A percentile compares a stretch with the other conserved stretches of the same genome.
Conservation (phyloP, 176 grass and related monocot species). For the Musa itinerans region DNA sequence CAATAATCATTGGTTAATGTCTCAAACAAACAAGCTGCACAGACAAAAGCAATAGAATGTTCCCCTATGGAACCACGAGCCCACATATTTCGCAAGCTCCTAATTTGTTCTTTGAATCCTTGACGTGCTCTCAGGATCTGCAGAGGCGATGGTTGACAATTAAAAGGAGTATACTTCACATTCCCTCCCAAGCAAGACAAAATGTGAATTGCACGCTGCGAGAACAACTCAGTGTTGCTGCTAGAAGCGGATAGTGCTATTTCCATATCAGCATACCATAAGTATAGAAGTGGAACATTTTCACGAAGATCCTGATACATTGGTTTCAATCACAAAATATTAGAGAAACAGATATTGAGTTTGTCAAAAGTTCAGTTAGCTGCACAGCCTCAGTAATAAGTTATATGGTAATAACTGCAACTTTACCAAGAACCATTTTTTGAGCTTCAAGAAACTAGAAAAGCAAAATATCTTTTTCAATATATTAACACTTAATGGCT, state of each 20-base stretch:
- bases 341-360: background rate
- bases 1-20: constrained; percentile 65
- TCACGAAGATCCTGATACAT: constrained; percentile 53
- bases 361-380: background rate
- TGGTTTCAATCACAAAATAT: background rate
- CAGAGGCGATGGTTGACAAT: constrained; percentile 40
- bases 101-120: constrained; percentile 93
- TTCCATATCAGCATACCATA: constrained; percentile 90
- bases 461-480: background rate
- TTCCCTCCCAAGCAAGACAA: constrained; percentile 76
- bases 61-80: constrained; percentile 41
- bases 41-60: constrained; percentile 70
- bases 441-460: background rate
- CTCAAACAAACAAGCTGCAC: constrained; percentile 80
- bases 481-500: background rate
- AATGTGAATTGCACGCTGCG: constrained; percentile 62
- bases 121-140: constrained; percentile 77
- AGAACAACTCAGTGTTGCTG: constrained; percentile 38
- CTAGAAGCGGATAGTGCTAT: constrained; percentile 33
- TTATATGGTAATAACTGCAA: background rate
- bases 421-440: background rate
- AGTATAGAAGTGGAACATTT: constrained; percentile 61
- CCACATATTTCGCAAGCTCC: constrained; percentile 37
- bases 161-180: constrained; percentile 55
- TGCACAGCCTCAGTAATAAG: background rate